A percentile compares a stretch with the other conserved stretches of the same genome.
Evolutionary conservation across 768 basidiomycete species (phyloP).

Genomic region (Mycena olivaceomarginata): DNA sequence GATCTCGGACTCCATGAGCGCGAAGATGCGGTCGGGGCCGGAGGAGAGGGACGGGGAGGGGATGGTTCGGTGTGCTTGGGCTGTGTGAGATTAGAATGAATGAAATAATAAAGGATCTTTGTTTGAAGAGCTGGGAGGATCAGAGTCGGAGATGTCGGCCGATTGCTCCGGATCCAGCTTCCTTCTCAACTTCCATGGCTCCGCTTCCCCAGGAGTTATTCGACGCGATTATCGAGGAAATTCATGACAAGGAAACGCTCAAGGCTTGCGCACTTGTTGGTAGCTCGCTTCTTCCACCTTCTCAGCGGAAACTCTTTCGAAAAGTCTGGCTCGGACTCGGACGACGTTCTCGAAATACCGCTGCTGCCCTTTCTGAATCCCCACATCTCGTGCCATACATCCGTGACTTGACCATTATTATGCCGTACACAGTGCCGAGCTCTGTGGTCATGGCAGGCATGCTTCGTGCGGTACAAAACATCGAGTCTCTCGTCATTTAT

Average conservation of each 20-base stretch:
- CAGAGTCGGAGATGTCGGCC: too few relatives aligned
- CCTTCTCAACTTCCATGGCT: not conserved
- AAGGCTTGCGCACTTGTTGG: conserved; percentile 27
- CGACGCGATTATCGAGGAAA: conserved; percentile 28
- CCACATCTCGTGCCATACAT: conserved; percentile 27
- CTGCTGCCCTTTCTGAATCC: conserved; percentile 4
- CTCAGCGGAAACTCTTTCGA: conserved; percentile 22
- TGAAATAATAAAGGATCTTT: too few relatives aligned
- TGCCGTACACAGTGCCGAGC: not conserved
- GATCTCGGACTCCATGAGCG: conserved; percentile 31
- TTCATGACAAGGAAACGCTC: not conserved
- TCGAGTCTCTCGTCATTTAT: too few relatives aligned
- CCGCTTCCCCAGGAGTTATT: conserved; percentile 21
- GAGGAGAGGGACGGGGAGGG: conserved; percentile 5
- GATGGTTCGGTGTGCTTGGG: not conserved
- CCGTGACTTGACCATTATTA: conserved; percentile 16
- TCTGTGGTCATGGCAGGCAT: too few relatives aligned
- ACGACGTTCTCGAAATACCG: not conserved
- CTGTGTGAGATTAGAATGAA: not conserved
- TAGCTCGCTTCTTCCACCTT: conserved; percentile 18
- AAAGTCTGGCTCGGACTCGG: not conserved
- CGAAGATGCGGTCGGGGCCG: conserved; percentile 13
- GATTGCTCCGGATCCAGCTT: too few relatives aligned
- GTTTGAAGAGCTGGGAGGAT: too few relatives aligned
- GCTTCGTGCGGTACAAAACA: too few relatives aligned